A percentile compares a stretch with the other conserved stretches of the same genome.
Conservation (phyloP, 352 stramenopile species). For the Aphanomyces stellatus region DNA sequence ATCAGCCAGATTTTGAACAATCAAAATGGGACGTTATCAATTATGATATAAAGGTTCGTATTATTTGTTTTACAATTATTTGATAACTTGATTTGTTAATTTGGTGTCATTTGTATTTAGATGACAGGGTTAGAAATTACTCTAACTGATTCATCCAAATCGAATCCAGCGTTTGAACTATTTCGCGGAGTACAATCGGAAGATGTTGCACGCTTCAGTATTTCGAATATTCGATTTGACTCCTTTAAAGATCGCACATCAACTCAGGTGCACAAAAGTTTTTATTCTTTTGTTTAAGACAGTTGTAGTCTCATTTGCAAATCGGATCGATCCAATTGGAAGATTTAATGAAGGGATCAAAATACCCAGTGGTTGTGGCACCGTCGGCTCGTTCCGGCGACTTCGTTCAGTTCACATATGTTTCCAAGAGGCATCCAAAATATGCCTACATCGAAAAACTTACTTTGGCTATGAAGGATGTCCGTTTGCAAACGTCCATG, state of each 20-base stretch:
- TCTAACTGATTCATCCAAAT: conserved; percentile 34
- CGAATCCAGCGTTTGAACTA: not conserved
- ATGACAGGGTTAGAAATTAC: conserved; percentile 61
- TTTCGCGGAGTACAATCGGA: conserved; percentile 25
- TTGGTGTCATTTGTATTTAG: too few species aligned
- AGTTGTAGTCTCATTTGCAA: conserved; percentile 47
- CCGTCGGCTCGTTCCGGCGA: conserved; percentile 35
- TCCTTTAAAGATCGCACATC: conserved; percentile 17
- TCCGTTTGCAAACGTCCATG: conserved; percentile 70
- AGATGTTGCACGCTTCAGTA: conserved; percentile 51
- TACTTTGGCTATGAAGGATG: not conserved
- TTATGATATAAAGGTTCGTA: conserved; percentile 10
- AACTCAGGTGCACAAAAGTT: not conserved
- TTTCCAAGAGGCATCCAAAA: conserved; percentile 58
- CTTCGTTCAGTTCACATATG: conserved; percentile 61
- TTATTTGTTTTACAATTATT: not conserved
- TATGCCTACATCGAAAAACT: conserved; percentile 52
- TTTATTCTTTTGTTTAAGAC: not conserved
- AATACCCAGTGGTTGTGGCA: conserved; percentile 55
- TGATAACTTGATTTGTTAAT: not conserved
- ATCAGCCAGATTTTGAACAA: not conserved
- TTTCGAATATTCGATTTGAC: conserved; percentile 55
- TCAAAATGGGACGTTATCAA: conserved; percentile 11
- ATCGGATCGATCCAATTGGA: conserved; percentile 69
- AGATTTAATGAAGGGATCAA: conserved; percentile 51